Evolutionary conservation across 371 early-diverging fungal genomes (phyloP).

Genomic region (Lichtheimia ramosa): DNA sequence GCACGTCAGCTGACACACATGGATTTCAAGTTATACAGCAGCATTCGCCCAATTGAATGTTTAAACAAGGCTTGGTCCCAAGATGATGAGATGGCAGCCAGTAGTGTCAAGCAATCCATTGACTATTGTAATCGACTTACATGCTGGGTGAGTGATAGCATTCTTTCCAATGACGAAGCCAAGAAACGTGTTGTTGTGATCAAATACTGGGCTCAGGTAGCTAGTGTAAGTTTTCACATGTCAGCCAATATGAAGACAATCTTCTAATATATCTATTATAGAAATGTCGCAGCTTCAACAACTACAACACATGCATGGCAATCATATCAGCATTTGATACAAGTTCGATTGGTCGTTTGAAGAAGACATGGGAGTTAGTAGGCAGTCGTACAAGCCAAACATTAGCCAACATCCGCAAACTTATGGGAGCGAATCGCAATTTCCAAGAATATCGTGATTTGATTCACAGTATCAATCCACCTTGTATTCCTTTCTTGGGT

Average conservation of each 20-base stretch:
- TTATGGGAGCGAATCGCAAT: constrained; percentile 80
- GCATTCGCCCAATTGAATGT: constrained; percentile 82
- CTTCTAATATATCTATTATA: constrained; percentile 1
- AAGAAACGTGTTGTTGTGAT: constrained; percentile 72
- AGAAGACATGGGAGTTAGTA: constrained; percentile 77
- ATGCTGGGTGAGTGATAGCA: constrained; percentile 78
- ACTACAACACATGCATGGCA: constrained; percentile 88
- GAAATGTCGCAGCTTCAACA: constrained; percentile 75
- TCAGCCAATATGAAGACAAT: not conserved
- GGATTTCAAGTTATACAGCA: constrained; percentile 74
- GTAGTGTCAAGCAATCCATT: constrained; percentile 74
- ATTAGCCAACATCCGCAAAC: constrained; percentile 42
- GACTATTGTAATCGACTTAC: constrained; percentile 64
- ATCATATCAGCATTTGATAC: constrained; percentile 86
- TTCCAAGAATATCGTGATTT: constrained; percentile 83
- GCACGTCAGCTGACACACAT: constrained; percentile 91
- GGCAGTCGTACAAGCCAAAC: constrained; percentile 44
- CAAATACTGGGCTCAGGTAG: constrained; percentile 82
- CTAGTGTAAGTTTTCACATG: constrained; percentile 54
- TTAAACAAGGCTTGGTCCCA: constrained; percentile 86
- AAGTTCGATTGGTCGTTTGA: constrained; percentile 82
- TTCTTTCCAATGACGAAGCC: constrained; percentile 71
- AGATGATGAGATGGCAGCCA: constrained; percentile 55
- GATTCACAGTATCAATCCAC: constrained; percentile 81
- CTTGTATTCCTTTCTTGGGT: constrained; percentile 90